Evolutionary conservation across 257 asterid genomes (phyloP).

Genomic region (Ocimum tenuiflorum): DNA sequence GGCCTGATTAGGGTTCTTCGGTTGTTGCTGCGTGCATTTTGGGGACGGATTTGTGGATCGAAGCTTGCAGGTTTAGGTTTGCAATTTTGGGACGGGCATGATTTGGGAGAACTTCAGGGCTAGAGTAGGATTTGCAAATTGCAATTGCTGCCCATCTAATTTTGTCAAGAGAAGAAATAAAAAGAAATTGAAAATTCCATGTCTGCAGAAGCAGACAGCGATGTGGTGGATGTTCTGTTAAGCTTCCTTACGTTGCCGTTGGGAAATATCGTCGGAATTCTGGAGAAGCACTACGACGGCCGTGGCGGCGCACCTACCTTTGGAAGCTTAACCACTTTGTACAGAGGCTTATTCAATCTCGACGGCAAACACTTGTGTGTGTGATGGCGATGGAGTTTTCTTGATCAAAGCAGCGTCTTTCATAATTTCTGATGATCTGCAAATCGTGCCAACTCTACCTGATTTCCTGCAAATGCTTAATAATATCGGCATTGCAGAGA

Average conservation of each 20-base stretch:
- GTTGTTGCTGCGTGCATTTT: no score
- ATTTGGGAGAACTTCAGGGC: not conserved
- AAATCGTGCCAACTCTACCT: not conserved
- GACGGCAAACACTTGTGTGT: not conserved
- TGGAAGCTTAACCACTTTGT: not conserved
- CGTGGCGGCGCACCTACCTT: not conserved
- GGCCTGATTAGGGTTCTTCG: no score
- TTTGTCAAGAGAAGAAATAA: no score
- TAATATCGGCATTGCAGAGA: not conserved
- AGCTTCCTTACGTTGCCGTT: not conserved
- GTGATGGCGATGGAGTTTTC: not conserved
- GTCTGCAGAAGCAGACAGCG: not conserved
- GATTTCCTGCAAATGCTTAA: not conserved
- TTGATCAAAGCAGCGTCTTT: not conserved
- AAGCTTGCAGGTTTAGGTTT: no score
- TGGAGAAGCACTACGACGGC: not conserved
- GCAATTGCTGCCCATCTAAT: no score
- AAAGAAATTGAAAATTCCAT: no score
- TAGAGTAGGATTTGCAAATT: no score
- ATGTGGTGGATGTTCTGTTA: not conserved
- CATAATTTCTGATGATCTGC: not conserved
- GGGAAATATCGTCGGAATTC: not conserved
- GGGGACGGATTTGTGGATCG: no score
- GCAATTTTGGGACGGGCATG: no score
- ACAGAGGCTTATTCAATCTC: not conserved